These are phyloP conservation scores for Pelomyxa schiedti DNA, from an alignment of 78 protist genomes.

Conservation along the genomic window DNA sequence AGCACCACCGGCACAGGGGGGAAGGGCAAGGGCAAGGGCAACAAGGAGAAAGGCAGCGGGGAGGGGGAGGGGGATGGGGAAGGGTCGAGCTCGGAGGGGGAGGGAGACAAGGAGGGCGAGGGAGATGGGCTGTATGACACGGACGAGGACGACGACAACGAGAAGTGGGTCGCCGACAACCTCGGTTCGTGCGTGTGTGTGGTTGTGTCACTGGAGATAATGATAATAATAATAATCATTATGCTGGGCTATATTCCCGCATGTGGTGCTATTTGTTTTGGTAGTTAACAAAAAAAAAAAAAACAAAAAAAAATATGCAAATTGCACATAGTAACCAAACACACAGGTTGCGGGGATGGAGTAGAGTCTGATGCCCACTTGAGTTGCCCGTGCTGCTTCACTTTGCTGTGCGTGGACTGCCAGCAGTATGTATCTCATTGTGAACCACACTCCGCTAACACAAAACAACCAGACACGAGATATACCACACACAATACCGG, in stretches of 20 bases:
- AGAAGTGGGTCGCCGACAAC: neutral
- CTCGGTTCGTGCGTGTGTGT: neutral
- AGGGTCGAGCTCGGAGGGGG: too few species aligned
- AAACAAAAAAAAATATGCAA: too few species aligned
- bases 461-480: neutral
- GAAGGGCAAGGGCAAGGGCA: too few species aligned
- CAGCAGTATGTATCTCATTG: neutral
- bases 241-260: neutral
- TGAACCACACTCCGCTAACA: neutral
- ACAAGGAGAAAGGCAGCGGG: too few species aligned
- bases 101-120: too few species aligned
- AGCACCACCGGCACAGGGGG: too few species aligned
- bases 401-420: slow-evolving; percentile 3
- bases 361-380: slow-evolving; percentile 9
- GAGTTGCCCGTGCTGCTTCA: slow-evolving; percentile 14
- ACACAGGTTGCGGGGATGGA: too few species aligned
- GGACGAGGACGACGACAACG: slow-evolving; percentile 2
- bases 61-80: too few species aligned
- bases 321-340: too few species aligned
- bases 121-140: slow-evolving; percentile 3
- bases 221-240: neutral
- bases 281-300: too few species aligned
- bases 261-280: too few species aligned
- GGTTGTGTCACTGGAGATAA: neutral
- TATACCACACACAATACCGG: neutral